phyloP scores from a whole-genome alignment of 164 flowering plant species.

The Tinospora cordifolia region DNA sequence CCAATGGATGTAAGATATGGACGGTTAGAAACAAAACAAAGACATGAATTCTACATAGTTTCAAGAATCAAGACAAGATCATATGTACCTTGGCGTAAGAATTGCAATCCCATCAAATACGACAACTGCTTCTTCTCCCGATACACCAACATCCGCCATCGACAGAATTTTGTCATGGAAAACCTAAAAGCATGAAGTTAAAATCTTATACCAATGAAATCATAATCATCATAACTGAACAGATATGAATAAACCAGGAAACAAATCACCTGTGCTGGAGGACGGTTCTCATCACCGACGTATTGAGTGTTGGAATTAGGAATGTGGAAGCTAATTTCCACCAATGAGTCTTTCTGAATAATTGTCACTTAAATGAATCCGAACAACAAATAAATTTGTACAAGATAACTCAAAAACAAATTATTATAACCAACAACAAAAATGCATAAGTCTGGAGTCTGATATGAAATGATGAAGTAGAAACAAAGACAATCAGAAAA shows the following conservation, averaged over 20 bases:
- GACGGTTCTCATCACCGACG: slow-evolving; percentile 89
- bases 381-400: background rate
- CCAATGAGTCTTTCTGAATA: slow-evolving; percentile 89
- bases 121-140: slow-evolving; percentile 87
- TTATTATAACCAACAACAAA: background rate
- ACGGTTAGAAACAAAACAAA: background rate
- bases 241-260: background rate
- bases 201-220: background rate
- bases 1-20: background rate
- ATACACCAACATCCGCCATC: slow-evolving; percentile 85
- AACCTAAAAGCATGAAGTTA: slow-evolving; percentile 35
- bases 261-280: slow-evolving; percentile 73
- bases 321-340: slow-evolving; percentile 90
- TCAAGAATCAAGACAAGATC: background rate
- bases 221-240: background rate
- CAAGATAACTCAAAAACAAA: background rate
- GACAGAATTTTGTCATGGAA: slow-evolving; percentile 81
- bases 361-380: slow-evolving; percentile 7
- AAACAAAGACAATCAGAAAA: background rate
- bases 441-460: background rate
- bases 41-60: background rate
- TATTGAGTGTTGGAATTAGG: slow-evolving; percentile 87
- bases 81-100: slow-evolving; percentile 85
- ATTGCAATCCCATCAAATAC: slow-evolving; percentile 85
- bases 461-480: background rate